Conservation (phyloP, 1,284 basidiomycete genomes). For the Melampsora americana region DNA sequence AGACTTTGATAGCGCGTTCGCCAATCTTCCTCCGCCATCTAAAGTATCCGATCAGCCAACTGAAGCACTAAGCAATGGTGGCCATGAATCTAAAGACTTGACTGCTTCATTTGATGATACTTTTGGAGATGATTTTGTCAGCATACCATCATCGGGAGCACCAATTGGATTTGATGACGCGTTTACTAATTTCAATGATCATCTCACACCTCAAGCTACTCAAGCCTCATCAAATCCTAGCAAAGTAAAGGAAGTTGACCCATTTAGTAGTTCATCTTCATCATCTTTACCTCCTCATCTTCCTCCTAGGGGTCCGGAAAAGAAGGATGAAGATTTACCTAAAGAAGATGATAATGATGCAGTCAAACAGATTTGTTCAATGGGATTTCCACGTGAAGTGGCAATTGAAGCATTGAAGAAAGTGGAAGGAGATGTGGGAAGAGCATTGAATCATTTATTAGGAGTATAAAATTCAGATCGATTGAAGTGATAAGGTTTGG, state of each 20-base stretch:
- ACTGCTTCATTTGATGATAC: constrained; percentile 30
- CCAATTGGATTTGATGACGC: constrained; percentile 37
- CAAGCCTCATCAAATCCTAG: background rate
- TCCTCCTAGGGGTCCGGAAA: background rate
- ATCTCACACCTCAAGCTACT: background rate
- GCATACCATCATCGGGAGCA: background rate
- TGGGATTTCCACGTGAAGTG: constrained; percentile 32
- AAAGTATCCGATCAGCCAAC: background rate
- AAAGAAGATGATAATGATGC: constrained; percentile 26
- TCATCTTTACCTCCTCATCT: background rate
- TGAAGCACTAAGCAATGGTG: background rate
- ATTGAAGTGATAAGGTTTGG: background rate
- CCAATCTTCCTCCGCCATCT: constrained; percentile 17
- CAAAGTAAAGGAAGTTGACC: background rate
- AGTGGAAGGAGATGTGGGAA: constrained; percentile 28
- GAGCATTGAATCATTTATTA: constrained; percentile 37
- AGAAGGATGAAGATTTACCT: constrained; percentile 6
- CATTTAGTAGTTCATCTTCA: constrained; percentile 9
- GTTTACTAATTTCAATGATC: constrained; percentile 25
- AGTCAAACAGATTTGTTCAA: constrained; percentile 36
- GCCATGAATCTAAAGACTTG: background rate
- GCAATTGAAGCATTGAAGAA: constrained; percentile 30
- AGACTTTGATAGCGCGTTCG: constrained; percentile 43
- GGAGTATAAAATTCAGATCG: constrained; percentile 8
- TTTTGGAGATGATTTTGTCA: constrained; percentile 10